phyloP scores from a whole-genome alignment of 2,329 filamentous ascomycete species.

The Scedosporium aurantiacum region DNA sequence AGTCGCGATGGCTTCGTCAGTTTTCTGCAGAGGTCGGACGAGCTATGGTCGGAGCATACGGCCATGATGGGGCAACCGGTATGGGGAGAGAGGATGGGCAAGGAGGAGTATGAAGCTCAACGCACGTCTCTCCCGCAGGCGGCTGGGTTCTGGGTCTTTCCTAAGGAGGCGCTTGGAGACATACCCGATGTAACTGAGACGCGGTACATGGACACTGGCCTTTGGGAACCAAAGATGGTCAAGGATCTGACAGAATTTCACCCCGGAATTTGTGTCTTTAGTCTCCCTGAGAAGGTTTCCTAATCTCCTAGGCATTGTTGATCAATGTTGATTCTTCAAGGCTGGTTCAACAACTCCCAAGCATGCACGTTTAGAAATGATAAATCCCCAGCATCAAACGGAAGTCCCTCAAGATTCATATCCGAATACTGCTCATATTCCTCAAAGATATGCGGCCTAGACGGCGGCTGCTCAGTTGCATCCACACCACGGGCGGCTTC shows the following conservation, averaged over 20 bases:
- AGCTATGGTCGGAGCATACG: neutral
- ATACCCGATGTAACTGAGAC: neutral
- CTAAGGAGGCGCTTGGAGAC: neutral
- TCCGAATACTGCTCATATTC: neutral
- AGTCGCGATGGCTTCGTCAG: neutral
- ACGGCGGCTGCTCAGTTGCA: neutral
- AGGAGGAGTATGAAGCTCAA: neutral
- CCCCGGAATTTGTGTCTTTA: neutral
- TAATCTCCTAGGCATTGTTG: neutral
- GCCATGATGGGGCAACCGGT: neutral
- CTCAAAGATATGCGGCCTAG: neutral
- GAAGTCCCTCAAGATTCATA: conserved; percentile 16
- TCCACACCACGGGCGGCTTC: neutral
- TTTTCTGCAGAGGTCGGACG: neutral
- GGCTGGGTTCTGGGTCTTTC: neutral
- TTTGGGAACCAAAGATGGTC: neutral
- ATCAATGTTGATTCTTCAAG: neutral
- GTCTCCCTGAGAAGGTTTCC: neutral
- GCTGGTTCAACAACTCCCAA: conserved; percentile 14
- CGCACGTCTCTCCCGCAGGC: neutral
- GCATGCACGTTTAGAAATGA: conserved; percentile 22
- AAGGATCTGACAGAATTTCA: neutral
- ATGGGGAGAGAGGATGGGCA: neutral
- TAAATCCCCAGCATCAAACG: conserved; percentile 21
- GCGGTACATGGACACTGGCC: neutral